Base-by-base conservation (phyloP, 768 basidiomycete species). In the Epithele typhae region DNA sequence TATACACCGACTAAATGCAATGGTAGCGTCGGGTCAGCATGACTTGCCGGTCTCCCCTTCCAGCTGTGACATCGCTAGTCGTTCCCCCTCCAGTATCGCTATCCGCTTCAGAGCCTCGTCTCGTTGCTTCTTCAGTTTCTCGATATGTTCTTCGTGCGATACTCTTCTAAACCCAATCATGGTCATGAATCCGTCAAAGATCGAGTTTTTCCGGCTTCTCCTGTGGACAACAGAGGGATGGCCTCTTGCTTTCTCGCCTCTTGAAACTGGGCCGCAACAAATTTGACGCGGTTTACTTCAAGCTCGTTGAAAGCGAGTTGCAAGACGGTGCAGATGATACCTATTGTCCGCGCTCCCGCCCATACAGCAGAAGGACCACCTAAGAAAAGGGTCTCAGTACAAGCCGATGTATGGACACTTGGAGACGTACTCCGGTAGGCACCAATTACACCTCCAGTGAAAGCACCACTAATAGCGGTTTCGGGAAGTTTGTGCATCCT, bases 231-330 rank as follows among this genome's bases (percentile, higher is more conserved):
- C 17, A 43, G 32, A 10, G 45, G 10, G 14, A 40, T n/a, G 0
- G 45, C 21, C 34, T 30, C 25, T 9, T 22, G 34, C 32, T 15
- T 52, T 3, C 32, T 23, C 8, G 17, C 44, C 24, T 49, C 35
- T 19, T 52, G 52, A 23, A 58, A 49, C n/a, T 65, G 58, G 40
- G 63, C 64, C 27, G 76, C 74, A 37, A 83, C 57, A 47, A 79
- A 77, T 61, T 75, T 74, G 46, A 92, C 66, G 48, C 89, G 73
- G 41, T 69, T 59, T 22, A 91, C 66, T 34, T 67, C 66, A n/a
- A 81, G 46, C 60, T 89, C 84, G 58, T 93, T 94, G 64, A 74
- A 81, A 10, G 70, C 70, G 51, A 79, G 71, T 61, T 94, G 92
- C 10, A 90, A 63, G 12, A 79, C 45, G 1, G 78, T 71, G 55